A percentile compares a stretch with the other conserved stretches of the same genome.
Evolutionary conservation across 108 stramenopile species (phyloP).

Genomic region (Cyclostephanos invisitatus): DNA sequence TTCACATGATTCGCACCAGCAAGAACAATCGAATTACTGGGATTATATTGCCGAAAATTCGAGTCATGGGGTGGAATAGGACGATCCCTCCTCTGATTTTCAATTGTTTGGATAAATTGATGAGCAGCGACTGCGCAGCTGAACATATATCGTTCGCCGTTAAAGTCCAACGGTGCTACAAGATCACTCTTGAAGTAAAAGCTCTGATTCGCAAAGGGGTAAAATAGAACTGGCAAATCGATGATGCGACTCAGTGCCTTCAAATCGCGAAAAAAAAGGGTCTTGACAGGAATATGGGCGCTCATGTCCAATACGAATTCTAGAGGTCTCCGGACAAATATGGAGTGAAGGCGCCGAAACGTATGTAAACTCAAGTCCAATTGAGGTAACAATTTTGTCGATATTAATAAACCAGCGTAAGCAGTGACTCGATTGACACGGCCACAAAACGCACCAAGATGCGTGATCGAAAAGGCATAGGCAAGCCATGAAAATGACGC

Average conservation of each 20-base stretch:
- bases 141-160: slow-evolving; percentile 81
- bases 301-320: slow-evolving; percentile 33
- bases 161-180: slow-evolving; percentile 60
- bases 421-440: slow-evolving; percentile 68
- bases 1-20: slow-evolving; percentile 54
- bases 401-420: slow-evolving; percentile 60
- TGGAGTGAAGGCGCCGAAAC: slow-evolving; percentile 53
- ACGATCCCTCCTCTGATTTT: slow-evolving; percentile 20
- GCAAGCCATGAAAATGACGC: slow-evolving; percentile 74
- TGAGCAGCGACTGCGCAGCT: slow-evolving; percentile 74
- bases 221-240: slow-evolving; percentile 85
- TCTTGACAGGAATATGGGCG: slow-evolving; percentile 26
- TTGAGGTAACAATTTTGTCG: slow-evolving; percentile 57
- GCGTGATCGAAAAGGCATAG: slow-evolving; percentile 68
- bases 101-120: slow-evolving; percentile 52
- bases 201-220: slow-evolving; percentile 72
- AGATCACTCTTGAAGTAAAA: slow-evolving; percentile 78
- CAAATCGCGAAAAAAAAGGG: slow-evolving; percentile 33
- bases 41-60: slow-evolving; percentile 13
- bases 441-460: slow-evolving; percentile 69
- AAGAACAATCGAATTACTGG: slow-evolving; percentile 45
- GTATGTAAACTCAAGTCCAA: slow-evolving; percentile 32
- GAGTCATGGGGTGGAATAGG: neutral
- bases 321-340: slow-evolving; percentile 57
- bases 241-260: slow-evolving; percentile 51